phyloP scores from a whole-genome alignment of 2,329 filamentous ascomycete genomes.

The Aureobasidium sp. region DNA sequence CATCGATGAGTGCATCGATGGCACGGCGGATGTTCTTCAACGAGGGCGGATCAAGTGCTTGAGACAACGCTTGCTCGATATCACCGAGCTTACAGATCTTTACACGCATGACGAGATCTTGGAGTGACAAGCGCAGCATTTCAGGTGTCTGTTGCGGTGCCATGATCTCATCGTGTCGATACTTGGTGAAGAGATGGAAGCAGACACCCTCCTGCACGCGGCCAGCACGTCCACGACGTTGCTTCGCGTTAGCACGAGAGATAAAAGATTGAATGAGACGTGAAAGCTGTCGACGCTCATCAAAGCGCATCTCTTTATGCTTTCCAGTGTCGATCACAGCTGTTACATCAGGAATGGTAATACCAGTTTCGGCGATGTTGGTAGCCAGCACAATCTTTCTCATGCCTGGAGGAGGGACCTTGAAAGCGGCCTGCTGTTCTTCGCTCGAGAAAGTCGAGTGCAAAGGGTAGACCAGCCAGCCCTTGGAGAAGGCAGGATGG shows the following conservation, averaged over 20 bases:
- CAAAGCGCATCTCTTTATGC: constrained; percentile 94
- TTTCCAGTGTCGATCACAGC: constrained; percentile 96
- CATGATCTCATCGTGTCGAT: constrained; percentile 77
- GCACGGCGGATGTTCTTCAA: constrained; percentile 88
- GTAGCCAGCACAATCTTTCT: constrained; percentile 95
- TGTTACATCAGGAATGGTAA: constrained; percentile 96
- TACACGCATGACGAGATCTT: constrained; percentile 90
- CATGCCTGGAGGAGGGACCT: constrained; percentile 70
- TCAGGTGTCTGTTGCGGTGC: constrained; percentile 92
- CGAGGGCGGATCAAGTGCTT: constrained; percentile 84
- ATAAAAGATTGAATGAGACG: constrained; percentile 91
- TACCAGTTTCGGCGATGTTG: constrained; percentile 97
- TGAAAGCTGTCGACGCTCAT: constrained; percentile 86
- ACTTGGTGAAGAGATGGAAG: constrained; percentile 90
- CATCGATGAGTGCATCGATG: constrained; percentile 87
- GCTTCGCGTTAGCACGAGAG: constrained; percentile 89
- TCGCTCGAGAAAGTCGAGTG: constrained; percentile 95
- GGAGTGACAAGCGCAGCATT: constrained; percentile 86
- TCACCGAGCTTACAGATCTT: constrained; percentile 96
- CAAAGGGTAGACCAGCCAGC: constrained; percentile 82
- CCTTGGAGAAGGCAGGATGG: constrained; percentile 64
- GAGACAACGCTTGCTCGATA: constrained; percentile 80
- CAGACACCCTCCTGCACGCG: constrained; percentile 93
- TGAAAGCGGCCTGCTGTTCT: constrained; percentile 90
- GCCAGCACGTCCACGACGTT: constrained; percentile 85